phyloP scores from a whole-genome alignment of 1,284 basidiomycete genomes.

The Cutaneotrichosporon curvatum region DNA sequence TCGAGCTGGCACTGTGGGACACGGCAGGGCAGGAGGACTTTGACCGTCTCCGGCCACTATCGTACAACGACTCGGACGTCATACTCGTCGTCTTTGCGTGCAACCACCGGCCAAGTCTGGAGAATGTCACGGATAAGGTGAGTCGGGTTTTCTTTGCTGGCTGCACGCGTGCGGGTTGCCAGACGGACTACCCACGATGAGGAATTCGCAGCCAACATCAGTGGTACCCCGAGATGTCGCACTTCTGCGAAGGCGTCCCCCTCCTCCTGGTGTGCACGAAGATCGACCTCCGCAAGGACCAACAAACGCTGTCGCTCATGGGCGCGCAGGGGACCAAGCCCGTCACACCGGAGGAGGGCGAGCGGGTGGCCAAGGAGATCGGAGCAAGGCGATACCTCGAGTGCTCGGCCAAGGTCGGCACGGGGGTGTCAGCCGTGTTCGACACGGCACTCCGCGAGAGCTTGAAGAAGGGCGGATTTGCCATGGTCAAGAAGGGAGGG shows the following conservation, averaged over 20 bases:
- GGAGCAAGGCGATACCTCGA: constrained; percentile 85
- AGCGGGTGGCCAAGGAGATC: constrained; percentile 76
- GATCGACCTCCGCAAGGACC: constrained; percentile 80
- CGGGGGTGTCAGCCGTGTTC: constrained; percentile 89
- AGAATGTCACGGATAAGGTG: constrained; percentile 77
- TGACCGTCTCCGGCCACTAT: constrained; percentile 84
- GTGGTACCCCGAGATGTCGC: constrained; percentile 97
- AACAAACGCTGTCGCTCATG: constrained; percentile 83
- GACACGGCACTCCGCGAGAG: constrained; percentile 81
- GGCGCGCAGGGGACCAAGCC: constrained; percentile 83
- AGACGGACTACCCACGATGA: too few species aligned
- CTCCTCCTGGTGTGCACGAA: constrained; percentile 91
- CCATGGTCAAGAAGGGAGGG: constrained; percentile 56
- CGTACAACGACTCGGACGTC: constrained; percentile 93
- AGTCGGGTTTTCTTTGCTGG: constrained; percentile 8
- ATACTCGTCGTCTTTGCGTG: constrained; percentile 95
- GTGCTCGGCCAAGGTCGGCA: constrained; percentile 86
- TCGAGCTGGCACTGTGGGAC: constrained; percentile 96
- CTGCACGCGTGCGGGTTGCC: neutral
- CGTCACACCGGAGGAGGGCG: constrained; percentile 71
- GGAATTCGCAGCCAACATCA: constrained; percentile 46
- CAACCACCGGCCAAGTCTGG: constrained; percentile 90
- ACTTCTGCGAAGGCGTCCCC: constrained; percentile 92
- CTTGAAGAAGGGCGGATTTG: constrained; percentile 58
- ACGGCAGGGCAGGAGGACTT: constrained; percentile 99